Conservation (phyloP, 352 stramenopile genomes). For the Pythium dissimile region DNA sequence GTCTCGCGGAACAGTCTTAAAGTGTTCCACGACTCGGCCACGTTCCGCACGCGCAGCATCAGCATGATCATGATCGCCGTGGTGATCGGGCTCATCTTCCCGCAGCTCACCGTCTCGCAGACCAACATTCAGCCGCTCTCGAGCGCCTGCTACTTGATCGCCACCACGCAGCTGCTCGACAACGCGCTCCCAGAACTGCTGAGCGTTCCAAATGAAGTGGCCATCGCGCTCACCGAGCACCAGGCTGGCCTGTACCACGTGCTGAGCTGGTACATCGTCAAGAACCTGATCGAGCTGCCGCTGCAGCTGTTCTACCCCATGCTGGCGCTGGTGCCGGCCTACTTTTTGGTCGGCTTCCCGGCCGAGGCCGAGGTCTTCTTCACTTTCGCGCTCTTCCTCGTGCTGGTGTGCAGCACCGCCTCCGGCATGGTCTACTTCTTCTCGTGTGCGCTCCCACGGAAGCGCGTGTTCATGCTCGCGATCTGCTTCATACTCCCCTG, state of each 20-base stretch:
- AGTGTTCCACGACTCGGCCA: conserved; percentile 17
- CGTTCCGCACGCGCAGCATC: conserved; percentile 19
- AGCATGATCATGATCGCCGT: conserved; percentile 22
- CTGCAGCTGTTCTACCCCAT: conserved; percentile 23
- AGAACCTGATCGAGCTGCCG: conserved; percentile 25
- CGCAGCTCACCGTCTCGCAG: conserved; percentile 30
- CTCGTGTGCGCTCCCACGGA: background rate
- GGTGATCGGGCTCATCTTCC: conserved; percentile 26
- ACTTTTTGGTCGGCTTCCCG: conserved; percentile 31
- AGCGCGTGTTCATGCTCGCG: background rate
- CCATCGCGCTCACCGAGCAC: conserved; percentile 25
- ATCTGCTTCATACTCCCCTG: conserved; percentile 18
- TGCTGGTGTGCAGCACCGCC: conserved; percentile 19
- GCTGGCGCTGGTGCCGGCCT: conserved; percentile 23
- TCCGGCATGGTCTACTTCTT: conserved; percentile 14
- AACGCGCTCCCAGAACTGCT: conserved; percentile 23
- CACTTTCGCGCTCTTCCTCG: conserved; percentile 22
- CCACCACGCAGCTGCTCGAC: conserved; percentile 1
- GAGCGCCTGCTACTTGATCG: conserved; percentile 36
- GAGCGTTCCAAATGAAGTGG: conserved; percentile 19
- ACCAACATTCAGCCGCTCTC: conserved; percentile 46
- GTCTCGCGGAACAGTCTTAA: conserved; percentile 16
- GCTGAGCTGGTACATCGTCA: conserved; percentile 26
- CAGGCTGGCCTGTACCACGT: conserved; percentile 18
- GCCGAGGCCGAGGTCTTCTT: conserved; percentile 25